Evolutionary conservation across 768 basidiomycete species (phyloP), one percentile per base, ranked within the genome.

Genomic region (Tulasnella sp.): DNA sequence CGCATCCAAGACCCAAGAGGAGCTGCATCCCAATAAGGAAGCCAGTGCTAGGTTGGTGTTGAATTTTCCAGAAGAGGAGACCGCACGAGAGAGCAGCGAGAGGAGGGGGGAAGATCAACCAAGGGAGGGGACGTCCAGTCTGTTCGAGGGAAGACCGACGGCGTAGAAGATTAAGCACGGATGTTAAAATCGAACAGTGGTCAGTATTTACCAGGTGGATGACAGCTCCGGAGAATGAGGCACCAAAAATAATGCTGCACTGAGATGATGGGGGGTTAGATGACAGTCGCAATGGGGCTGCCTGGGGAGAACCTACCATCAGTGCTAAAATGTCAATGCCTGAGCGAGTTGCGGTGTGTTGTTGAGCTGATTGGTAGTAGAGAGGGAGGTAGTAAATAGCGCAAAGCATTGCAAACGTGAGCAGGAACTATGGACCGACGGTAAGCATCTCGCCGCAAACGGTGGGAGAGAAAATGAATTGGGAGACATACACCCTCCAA

Each of bases 1-100:
- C 87, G 73, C 87, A 83, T 37, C 87, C 87, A 72, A 86, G 82
- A n/a, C 87, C 87, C 40, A 84, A 81, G 28, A 88, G 83, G 82
- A 87, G 85, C 82, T 88, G 87, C 83, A 82, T 87, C 1, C 86
- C 87, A 60, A 85, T 82, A 41, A 87, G 82, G 73, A 83, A 41
- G 14, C 76, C 54, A 12, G 60, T 50, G 46, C 37, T 46, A 24
- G 40, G 40, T 3, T 22, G 46, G n/a, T 24, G 18, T 28, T 48
- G 79, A 48, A 79, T 46, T 42, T 46, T 78, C 77, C 80, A 77
- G 69, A 80, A 86, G 77, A 87, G 81, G 20, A 87, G 82, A 40
- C 86, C 86, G 54, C 85, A 84, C 44, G 85, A 86, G 76, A 86
- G 83, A 34, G 83, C 83, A 42, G 83, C 80, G 69, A 87, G 44